A percentile compares a stretch with the other conserved stretches of the same genome.
phyloP scores from a whole-genome alignment of 108 stramenopile species.

The Cyclotella baltica region DNA sequence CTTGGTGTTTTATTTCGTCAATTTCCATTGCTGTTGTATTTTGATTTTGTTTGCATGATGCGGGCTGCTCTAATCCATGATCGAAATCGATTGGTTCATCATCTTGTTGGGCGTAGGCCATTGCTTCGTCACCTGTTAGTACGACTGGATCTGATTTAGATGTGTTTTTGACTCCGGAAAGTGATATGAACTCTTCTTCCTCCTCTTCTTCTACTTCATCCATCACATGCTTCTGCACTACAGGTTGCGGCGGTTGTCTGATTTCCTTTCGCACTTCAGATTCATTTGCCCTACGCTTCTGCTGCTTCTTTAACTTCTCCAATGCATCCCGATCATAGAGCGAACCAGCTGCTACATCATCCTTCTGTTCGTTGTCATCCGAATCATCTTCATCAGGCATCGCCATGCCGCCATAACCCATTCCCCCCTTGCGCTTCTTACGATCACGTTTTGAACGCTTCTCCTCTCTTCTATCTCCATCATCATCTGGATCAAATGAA shows the following conservation, averaged over 20 bases:
- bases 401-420: slow-evolving; percentile 33
- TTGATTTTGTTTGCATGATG: not conserved
- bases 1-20: slow-evolving; percentile 5
- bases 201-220: not conserved
- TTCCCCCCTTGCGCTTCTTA: not conserved
- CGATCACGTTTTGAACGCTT: slow-evolving; percentile 13
- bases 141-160: slow-evolving; percentile 24
- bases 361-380: slow-evolving; percentile 8
- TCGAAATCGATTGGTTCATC: slow-evolving; percentile 37
- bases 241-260: not conserved
- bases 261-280: not conserved
- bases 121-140: slow-evolving; percentile 52
- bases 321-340: slow-evolving; percentile 68
- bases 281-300: slow-evolving; percentile 27
- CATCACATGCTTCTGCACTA: not conserved
- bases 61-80: slow-evolving; percentile 22
- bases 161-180: slow-evolving; percentile 6
- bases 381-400: not conserved
- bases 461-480: slow-evolving; percentile 22
- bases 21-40: slow-evolving; percentile 8
- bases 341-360: slow-evolving; percentile 9
- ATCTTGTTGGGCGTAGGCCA: slow-evolving; percentile 49
- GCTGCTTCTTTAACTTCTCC: slow-evolving; percentile 63
- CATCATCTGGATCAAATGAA: slow-evolving; percentile 51
- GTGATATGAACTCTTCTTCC: slow-evolving; percentile 45